Conservation (phyloP, 345 rosid genomes). For the Clausena lansium region DNA sequence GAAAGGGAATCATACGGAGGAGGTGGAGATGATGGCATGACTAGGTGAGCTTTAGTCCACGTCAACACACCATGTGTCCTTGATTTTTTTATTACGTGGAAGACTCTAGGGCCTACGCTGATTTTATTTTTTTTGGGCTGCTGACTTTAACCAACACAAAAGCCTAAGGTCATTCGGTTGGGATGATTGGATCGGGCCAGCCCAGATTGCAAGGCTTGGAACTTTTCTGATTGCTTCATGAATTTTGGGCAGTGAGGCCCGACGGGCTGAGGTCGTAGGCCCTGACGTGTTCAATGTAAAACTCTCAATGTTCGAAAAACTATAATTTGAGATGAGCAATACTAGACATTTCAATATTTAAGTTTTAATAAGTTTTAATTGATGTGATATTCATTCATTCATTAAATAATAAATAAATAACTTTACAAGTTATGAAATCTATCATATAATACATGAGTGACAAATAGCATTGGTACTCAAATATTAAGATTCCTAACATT, state of each 20-base stretch:
- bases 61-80: neutral
- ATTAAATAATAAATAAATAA: too few relatives aligned
- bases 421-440: too few relatives aligned
- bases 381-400: too few relatives aligned
- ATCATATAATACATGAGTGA: too few relatives aligned
- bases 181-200: neutral
- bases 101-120: neutral
- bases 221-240: neutral
- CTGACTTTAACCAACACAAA: neutral
- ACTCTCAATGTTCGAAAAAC: neutral
- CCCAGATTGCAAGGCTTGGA: neutral
- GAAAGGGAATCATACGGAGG: neutral
- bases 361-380: too few relatives aligned
- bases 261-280: neutral
- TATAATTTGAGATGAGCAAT: too few relatives aligned
- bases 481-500: too few relatives aligned
- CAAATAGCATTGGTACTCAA: too few relatives aligned
- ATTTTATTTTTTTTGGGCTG: neutral
- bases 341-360: too few relatives aligned
- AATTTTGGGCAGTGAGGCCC: neutral
- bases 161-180: too few relatives aligned
- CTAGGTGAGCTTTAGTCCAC: conserved; percentile 28
- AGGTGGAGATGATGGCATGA: neutral
- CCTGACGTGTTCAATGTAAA: neutral
- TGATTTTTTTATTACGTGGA: neutral